These are phyloP conservation scores for Plasmodium sp. DNA, from an alignment of 169 alveolate species.

Conservation along the genomic window DNA sequence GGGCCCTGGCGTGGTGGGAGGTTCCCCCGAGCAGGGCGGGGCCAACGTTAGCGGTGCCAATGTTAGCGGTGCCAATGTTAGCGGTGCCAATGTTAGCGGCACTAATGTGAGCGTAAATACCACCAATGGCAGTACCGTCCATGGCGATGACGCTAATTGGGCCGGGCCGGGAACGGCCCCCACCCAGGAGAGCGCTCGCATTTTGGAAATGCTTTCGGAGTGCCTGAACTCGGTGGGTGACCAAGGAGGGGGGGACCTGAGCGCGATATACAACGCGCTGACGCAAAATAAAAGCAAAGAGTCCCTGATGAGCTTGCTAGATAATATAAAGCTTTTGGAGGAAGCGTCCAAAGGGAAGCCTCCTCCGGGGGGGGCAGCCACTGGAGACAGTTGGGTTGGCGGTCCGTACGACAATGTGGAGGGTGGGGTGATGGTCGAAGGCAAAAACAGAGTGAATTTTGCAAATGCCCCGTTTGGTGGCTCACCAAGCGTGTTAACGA, in stretches of 20 bases:
- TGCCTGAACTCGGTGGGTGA: neutral
- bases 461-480: neutral
- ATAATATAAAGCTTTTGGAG: neutral
- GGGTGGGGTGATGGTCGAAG: neutral
- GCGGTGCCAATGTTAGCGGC: neutral
- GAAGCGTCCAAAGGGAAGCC: neutral
- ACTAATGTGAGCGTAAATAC: neutral
- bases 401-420: neutral
- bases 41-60: neutral
- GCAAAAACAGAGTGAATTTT: neutral
- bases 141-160: no score
- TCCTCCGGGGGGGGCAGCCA: neutral
- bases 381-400: neutral
- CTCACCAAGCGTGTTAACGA: neutral
- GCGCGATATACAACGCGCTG: neutral
- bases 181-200: neutral
- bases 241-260: neutral
- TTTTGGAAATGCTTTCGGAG: neutral
- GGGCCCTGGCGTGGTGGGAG: neutral
- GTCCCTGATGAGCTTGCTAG: neutral
- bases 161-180: neutral
- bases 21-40: neutral
- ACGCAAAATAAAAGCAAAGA: neutral
- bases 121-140: no score
- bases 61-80: neutral